These are phyloP conservation scores for Vitis cinerea DNA, from an alignment of 164 flowering plant genomes.

Conservation along the genomic window DNA sequence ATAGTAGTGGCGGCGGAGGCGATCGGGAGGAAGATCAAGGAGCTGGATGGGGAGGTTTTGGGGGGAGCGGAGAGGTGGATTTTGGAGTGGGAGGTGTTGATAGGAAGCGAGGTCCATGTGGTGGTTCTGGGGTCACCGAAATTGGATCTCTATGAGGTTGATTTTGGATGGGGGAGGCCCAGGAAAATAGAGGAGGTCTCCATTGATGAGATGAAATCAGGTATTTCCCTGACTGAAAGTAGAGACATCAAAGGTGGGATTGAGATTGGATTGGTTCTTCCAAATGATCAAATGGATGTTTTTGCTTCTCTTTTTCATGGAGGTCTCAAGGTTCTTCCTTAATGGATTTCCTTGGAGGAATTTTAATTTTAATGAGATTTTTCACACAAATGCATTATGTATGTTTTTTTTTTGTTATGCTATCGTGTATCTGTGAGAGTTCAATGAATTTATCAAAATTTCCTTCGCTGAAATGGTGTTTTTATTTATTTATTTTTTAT, in stretches of 20 bases:
- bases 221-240: constrained; percentile 24
- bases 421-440: no score
- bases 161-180: constrained; percentile 52
- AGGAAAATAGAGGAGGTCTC: constrained; percentile 30
- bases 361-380: no score
- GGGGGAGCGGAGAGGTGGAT: constrained; percentile 22
- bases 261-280: constrained; percentile 30
- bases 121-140: constrained; percentile 32
- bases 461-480: no score
- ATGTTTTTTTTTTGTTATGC: no score
- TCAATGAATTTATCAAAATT: no score
- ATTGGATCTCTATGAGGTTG: constrained; percentile 26
- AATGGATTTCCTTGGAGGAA: background rate
- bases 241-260: constrained; percentile 29
- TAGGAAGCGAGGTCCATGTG: constrained; percentile 11
- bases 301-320: constrained; percentile 15
- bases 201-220: constrained; percentile 9
- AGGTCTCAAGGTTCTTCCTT: constrained; percentile 5
- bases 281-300: constrained; percentile 23
- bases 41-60: constrained; percentile 1
- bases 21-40: constrained; percentile 13
- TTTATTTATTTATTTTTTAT: no score
- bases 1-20: constrained; percentile 19
- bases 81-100: constrained; percentile 12
- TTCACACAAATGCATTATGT: no score